Evolutionary conservation across 495 filamentous ascomycete species (phyloP).

Genomic region (Xylaria sp.): DNA sequence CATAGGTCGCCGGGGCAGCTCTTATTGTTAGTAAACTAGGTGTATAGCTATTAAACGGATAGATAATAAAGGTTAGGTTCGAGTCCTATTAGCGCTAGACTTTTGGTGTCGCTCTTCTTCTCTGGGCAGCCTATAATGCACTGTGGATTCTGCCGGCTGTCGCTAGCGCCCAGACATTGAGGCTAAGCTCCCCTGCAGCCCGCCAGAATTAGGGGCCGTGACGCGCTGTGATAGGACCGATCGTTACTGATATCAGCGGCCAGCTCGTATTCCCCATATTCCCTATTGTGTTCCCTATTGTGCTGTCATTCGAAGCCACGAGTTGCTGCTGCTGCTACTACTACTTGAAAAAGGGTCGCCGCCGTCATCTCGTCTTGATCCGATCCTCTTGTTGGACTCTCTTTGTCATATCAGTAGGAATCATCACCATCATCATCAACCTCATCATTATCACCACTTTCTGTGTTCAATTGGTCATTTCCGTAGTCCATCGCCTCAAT

Average conservation of each 20-base stretch:
- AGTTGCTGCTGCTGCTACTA: not conserved
- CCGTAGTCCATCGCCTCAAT: not conserved
- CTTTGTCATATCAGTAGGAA: not conserved
- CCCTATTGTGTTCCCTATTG: too few relatives aligned
- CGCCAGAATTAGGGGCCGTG: not conserved
- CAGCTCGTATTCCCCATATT: slow-evolving; percentile 9
- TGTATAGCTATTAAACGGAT: too few relatives aligned
- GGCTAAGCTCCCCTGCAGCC: slow-evolving; percentile 13
- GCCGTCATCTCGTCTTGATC: not conserved
- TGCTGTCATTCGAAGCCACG: not conserved
- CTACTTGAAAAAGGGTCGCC: not conserved
- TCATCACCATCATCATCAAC: not conserved
- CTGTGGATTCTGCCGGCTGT: slow-evolving; percentile 8
- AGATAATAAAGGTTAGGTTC: too few relatives aligned
- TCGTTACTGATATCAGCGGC: slow-evolving; percentile 6
- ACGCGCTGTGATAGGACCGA: slow-evolving; percentile 2
- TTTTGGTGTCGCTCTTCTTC: too few relatives aligned
- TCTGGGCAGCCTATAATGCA: not conserved
- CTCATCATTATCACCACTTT: not conserved
- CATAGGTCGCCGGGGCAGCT: too few relatives aligned
- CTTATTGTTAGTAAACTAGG: too few relatives aligned
- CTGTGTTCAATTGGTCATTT: not conserved
- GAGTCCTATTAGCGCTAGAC: too few relatives aligned
- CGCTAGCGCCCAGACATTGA: slow-evolving; percentile 10
- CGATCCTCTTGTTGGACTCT: not conserved